A percentile compares a stretch with the other conserved stretches of the same genome.
These are phyloP conservation scores for Ceratobasidium sp. DNA, from an alignment of 1,284 basidiomycete genomes.

Conservation along the genomic window DNA sequence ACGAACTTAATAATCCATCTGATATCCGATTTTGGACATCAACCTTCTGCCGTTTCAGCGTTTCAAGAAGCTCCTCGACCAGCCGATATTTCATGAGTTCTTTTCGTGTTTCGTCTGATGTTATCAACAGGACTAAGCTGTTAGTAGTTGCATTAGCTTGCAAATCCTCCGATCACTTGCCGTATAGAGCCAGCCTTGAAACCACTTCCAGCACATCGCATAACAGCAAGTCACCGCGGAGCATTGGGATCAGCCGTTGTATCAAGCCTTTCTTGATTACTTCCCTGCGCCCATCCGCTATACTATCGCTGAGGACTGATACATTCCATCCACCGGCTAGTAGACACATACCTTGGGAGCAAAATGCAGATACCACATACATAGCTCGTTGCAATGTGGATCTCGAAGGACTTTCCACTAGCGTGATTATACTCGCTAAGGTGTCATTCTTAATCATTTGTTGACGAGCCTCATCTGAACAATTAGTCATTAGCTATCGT, in stretches of 20 bases:
- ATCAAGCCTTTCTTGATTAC: background rate
- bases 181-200: background rate
- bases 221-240: background rate
- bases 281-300: background rate
- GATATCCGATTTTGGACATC: background rate
- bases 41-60: background rate
- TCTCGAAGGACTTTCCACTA: background rate
- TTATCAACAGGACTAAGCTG: background rate
- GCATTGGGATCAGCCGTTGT: background rate
- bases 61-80: background rate
- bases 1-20: background rate
- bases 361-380: background rate
- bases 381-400: background rate
- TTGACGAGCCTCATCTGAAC: background rate
- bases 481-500: background rate
- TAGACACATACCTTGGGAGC: background rate
- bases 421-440: background rate
- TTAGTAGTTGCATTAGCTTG: no score
- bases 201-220: background rate
- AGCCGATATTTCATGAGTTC: background rate
- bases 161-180: background rate
- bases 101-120: background rate
- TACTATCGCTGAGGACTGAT: no score
- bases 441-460: slow-evolving; percentile 3
- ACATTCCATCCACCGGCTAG: no score